phyloP scores from a whole-genome alignment of 176 grass and related monocot genomes.

The Aegilops tauschii region DNA sequence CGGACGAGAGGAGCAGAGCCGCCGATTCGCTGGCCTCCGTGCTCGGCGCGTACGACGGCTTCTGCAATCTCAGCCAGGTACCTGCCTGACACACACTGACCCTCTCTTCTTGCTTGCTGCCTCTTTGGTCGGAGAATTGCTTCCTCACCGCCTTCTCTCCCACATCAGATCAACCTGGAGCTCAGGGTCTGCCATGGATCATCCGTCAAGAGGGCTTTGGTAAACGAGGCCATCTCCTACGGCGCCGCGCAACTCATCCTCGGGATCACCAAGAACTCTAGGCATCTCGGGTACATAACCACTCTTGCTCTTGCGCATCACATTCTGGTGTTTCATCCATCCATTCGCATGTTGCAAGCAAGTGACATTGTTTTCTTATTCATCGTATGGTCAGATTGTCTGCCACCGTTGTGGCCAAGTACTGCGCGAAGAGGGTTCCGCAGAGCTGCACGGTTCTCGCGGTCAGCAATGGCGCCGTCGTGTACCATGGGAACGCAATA shows the following conservation, averaged over 20 bases:
- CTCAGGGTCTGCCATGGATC: constrained; percentile 53
- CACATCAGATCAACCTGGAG: constrained; percentile 65
- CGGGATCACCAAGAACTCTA: constrained; percentile 46
- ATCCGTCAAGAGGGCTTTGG: constrained; percentile 58
- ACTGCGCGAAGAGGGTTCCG: constrained; percentile 63
- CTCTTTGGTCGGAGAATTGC: neutral
- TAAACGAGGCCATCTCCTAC: constrained; percentile 43
- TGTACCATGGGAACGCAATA: constrained; percentile 51
- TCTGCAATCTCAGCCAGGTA: constrained; percentile 81
- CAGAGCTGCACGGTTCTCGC: constrained; percentile 62
- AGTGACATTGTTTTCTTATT: neutral
- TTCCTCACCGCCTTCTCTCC: neutral
- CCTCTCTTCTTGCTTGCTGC: neutral
- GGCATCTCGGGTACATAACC: constrained; percentile 35
- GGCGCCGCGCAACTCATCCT: constrained; percentile 59
- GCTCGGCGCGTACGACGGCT: constrained; percentile 58
- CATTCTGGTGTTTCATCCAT: neutral
- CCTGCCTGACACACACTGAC: neutral
- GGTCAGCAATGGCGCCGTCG: constrained; percentile 56
- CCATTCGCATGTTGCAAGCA: neutral
- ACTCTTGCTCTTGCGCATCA: too few relatives aligned
- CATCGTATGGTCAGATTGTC: constrained; percentile 15
- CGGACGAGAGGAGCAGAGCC: neutral
- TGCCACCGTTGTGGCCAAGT: constrained; percentile 57
- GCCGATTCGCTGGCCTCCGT: constrained; percentile 37